Percentiles rank a stretch among this genome's conserved stretches.
phyloP scores from a whole-genome alignment of 306 rosid species.

The Adenanthera pavonina region DNA sequence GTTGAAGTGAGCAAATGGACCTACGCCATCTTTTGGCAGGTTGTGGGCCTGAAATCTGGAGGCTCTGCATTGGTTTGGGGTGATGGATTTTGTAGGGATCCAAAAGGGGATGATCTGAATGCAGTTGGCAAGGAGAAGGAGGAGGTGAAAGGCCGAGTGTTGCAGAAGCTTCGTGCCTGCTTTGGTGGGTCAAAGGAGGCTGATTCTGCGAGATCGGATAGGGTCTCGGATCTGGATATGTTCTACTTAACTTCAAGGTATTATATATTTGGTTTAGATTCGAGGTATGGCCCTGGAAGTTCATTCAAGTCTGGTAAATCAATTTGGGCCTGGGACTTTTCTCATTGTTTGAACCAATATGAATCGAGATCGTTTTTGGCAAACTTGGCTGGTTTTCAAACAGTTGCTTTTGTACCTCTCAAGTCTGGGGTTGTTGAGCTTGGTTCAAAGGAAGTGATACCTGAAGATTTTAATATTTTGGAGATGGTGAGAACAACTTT shows the following conservation, averaged over 20 bases:
- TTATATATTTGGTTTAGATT: constrained; percentile 67
- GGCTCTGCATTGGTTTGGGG: constrained; percentile 77
- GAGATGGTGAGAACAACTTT: constrained; percentile 38
- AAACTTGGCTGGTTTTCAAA: constrained; percentile 62
- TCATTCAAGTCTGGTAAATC: constrained; percentile 55
- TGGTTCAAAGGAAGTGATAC: constrained; percentile 45
- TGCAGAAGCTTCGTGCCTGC: constrained; percentile 69
- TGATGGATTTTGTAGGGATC: constrained; percentile 69
- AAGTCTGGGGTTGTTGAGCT: constrained; percentile 71
- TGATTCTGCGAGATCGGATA: constrained; percentile 53
- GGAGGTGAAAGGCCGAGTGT: constrained; percentile 64
- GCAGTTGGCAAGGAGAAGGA: constrained; percentile 48
- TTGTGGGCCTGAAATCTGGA: constrained; percentile 74
- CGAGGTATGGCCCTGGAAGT: constrained; percentile 29
- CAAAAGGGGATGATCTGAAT: constrained; percentile 29
- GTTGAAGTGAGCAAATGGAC: constrained; percentile 77
- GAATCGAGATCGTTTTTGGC: constrained; percentile 61
- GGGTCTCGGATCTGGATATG: constrained; percentile 72
- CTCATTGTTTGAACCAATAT: constrained; percentile 53
- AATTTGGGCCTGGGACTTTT: constrained; percentile 59
- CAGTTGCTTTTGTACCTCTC: constrained; percentile 65
- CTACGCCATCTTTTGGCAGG: constrained; percentile 85
- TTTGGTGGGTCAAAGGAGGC: constrained; percentile 58
- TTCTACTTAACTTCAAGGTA: constrained; percentile 70
- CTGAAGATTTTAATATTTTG: constrained; percentile 9